Evolutionary conservation across 2,329 filamentous ascomycete genomes (phyloP), one percentile per base, ranked within the genome.

Genomic region (Lachnellula hyalina): DNA sequence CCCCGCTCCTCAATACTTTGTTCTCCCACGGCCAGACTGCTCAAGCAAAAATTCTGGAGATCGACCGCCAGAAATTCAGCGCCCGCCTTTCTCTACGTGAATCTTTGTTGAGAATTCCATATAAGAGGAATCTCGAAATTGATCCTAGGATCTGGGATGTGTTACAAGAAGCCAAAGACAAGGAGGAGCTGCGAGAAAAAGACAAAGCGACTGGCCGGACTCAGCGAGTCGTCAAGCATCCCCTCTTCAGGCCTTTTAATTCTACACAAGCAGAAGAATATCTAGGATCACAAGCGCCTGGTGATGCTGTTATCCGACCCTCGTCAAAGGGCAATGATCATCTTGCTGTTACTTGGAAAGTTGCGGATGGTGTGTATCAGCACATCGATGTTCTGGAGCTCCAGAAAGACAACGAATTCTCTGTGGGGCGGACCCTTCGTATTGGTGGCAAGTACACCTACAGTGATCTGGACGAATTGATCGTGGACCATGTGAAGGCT

Each of bases 341-440:
- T 75, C 78, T 99, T 53, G 91, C 93, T 7, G 85, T 99, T 47
- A 99, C 94, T 0, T 99, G 94, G 94, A 99, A 99, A 76, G 92
- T 99, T 14, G 87, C 90, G 1, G 91, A 97, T 70, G 87, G 88
- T 56, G 85, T 97, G n/a, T 99, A 92, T 71, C 92, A 99, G 73
- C 94, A 99, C 71, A 90, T 99, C 61, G 94, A 99, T 72, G 93
- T 99, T 35, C 80, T 99, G 40, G 94, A 99, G 74, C 79, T 99
- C 67, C 90, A 96, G 72, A 99, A 99, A 74, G 90, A 96, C 60
- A 97, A 91, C 59, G 93, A 97, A 70, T 97, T 96, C 70, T 92
- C 91, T 0, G 87, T 97, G 3, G 94, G 94, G 59, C 87, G 86
- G 64, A 85, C 87, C 42, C 80, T 99, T 52, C 89, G 89, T 61